A percentile compares a stretch with the other conserved stretches of the same genome.
Conservation (phyloP, 108 stramenopile species). For the Epithemia pelagica region DNA sequence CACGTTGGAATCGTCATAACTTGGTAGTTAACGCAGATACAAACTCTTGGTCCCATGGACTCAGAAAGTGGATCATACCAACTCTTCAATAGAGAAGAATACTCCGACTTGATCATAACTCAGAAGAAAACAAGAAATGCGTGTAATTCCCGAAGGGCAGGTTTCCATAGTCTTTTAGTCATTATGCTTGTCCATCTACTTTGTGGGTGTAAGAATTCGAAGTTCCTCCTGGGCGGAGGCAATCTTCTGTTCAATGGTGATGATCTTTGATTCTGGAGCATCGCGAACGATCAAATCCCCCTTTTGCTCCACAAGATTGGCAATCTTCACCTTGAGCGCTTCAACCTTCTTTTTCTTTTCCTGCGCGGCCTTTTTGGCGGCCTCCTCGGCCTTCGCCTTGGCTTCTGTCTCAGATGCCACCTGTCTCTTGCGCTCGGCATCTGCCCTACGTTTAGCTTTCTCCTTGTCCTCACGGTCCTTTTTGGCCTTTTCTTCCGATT, state of each 20-base stretch:
- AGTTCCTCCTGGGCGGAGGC: background rate
- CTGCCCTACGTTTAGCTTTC: background rate
- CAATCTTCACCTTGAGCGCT: background rate
- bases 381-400: background rate
- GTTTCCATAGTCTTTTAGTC: no score
- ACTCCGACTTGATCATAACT: no score
- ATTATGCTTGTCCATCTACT: no score
- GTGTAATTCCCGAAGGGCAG: no score
- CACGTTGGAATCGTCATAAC: no score
- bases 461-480: background rate
- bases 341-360: background rate
- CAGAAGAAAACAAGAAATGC: no score
- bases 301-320: background rate
- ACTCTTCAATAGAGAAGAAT: no score
- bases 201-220: background rate
- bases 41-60: no score
- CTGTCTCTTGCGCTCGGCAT: background rate
- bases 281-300: background rate
- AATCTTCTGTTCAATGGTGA: background rate
- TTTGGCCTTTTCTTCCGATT: background rate
- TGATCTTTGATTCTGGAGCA: background rate
- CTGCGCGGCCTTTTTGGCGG: background rate
- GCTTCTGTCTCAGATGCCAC: background rate
- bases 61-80: no score
- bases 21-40: no score